Conservation (phyloP, 495 filamentous ascomycete genomes). For the Aspergillus cavernicola region DNA sequence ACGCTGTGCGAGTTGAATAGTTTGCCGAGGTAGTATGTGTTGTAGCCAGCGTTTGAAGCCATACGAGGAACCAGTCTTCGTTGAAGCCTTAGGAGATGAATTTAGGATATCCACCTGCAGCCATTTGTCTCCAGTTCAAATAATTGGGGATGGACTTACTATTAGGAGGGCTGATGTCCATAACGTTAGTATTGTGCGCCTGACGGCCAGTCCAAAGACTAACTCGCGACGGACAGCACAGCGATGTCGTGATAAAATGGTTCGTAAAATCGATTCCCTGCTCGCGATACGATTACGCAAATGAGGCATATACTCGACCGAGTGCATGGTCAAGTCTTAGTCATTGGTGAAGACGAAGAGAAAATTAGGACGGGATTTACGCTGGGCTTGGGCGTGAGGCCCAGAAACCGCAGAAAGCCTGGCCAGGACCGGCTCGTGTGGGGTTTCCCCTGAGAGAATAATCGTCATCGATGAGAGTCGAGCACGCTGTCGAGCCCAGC, state of each 20-base stretch:
- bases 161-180: slow-evolving; percentile 60
- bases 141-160: slow-evolving; percentile 31
- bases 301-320: slow-evolving; percentile 54
- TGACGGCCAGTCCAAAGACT: slow-evolving; percentile 62
- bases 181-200: slow-evolving; percentile 74
- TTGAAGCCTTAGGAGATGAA: slow-evolving; percentile 64
- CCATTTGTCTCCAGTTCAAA: not conserved
- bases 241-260: slow-evolving; percentile 60
- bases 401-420: slow-evolving; percentile 10
- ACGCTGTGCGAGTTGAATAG: slow-evolving; percentile 63
- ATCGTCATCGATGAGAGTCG: no score
- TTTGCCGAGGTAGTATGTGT: slow-evolving; percentile 72
- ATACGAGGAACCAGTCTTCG: slow-evolving; percentile 62
- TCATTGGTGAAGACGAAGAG: slow-evolving; percentile 66
- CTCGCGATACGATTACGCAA: slow-evolving; percentile 48
- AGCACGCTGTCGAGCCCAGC: no score
- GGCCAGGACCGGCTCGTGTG: no score
- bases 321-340: slow-evolving; percentile 60
- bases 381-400: no score
- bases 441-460: no score
- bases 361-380: slow-evolving; percentile 51
- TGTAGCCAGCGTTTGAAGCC: slow-evolving; percentile 69
- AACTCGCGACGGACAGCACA: slow-evolving; percentile 64
- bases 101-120: slow-evolving; percentile 64
- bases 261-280: slow-evolving; percentile 52